Evolutionary conservation across 257 asterid species (phyloP), one percentile per base, ranked within the genome.

Genomic region (Pogostemon cablin): DNA sequence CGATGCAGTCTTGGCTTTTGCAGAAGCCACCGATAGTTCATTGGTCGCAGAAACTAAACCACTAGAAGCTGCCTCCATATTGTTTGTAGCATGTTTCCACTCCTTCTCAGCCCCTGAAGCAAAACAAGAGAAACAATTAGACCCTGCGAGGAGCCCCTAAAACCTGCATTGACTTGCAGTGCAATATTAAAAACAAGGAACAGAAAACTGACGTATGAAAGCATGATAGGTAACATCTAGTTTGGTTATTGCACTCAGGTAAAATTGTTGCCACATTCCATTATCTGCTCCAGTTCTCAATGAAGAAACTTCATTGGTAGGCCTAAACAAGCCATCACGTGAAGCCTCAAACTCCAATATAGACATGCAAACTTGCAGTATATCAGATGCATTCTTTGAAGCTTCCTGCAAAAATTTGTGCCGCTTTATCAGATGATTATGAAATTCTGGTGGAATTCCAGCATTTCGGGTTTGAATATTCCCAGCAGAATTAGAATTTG

Each of bases 31-130:
- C 67, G 79, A 79, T 79, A 91, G 98, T 74, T 95, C 98, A 73
- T 85, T 88, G 72, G 96, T 77, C 69, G 92, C 96, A 82, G 98
- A 84, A 76, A 80, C 79, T 82, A 91, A 83, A 77, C 86, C 83
- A 81, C 80, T 81, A 20, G 99, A 95, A 67, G 98, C 98, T 76
- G 92, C 95, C 85, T 91, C 98, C 97, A 91, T 77, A 72, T 85
- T 91, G 86, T 78, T 84, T 77, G 91, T 92, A 44, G 97, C 96
- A 79, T 80, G 91, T 79, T 82, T 89, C 98, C 96, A 91, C 67
- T 95, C 99, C 80, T 88, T 91, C 86, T 95, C 99, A 80, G 93
- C 89, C 78, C 96, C 99, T 95, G 92, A 79, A 68, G 65, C 55
- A 73, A 77, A 62, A 66, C 35, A 44, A 53, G 57, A 52, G 20